phyloP scores from a whole-genome alignment of 768 basidiomycete genomes.

The Boletus barrowsii region DNA sequence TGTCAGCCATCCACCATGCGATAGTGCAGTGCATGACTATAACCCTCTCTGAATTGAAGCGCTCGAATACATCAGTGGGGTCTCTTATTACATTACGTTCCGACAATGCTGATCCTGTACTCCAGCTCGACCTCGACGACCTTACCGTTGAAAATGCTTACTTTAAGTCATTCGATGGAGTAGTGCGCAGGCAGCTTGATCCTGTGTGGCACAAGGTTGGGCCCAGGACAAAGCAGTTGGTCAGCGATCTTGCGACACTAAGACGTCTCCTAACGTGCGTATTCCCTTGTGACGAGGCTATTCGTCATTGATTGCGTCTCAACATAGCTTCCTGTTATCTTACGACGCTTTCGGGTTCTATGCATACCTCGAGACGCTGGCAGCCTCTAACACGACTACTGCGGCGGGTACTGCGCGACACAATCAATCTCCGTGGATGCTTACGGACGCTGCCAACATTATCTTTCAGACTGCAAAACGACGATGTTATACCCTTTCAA shows the following conservation, averaged over 20 bases:
- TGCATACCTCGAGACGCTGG: conserved; percentile 85
- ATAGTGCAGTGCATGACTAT: conserved; percentile 93
- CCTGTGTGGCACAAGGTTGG: conserved; percentile 97
- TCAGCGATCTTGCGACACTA: conserved; percentile 81
- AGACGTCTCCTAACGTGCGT: conserved; percentile 77
- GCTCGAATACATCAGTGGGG: conserved; percentile 70
- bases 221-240: conserved; percentile 86
- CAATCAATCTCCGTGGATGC: conserved; percentile 84
- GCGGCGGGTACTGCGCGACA: conserved; percentile 53
- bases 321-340: conserved; percentile 63
- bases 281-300: neutral
- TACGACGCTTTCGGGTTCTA: conserved; percentile 92
- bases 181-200: conserved; percentile 87
- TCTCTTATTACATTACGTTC: neutral
- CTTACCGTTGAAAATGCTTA: conserved; percentile 91
- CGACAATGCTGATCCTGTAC: neutral
- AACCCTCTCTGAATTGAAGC: conserved; percentile 85
- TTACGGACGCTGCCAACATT: conserved; percentile 85
- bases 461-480: conserved; percentile 80
- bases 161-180: conserved; percentile 86
- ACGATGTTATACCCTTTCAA: conserved; percentile 67
- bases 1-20: conserved; percentile 90
- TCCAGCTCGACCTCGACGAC: conserved; percentile 91
- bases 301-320: neutral
- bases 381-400: conserved; percentile 55